Evolutionary conservation across 805 yeast genomes (phyloP).

Genomic region (Metschnikowia reukaufii): DNA sequence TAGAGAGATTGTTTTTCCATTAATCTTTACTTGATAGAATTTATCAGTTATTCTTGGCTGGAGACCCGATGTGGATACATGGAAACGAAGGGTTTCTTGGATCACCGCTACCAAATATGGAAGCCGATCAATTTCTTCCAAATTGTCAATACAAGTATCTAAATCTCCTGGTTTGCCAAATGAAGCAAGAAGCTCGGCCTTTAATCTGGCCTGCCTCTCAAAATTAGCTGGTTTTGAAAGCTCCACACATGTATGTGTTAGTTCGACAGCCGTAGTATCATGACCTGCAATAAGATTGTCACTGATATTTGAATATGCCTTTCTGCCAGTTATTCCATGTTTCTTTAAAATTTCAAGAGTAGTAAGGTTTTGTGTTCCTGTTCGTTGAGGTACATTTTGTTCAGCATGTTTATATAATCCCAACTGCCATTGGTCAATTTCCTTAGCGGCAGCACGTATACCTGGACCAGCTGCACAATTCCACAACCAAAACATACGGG

Average conservation of each 20-base stretch:
- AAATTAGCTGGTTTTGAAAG: constrained; percentile 50
- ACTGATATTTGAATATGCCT: constrained; percentile 41
- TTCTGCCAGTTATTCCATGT: constrained; percentile 29
- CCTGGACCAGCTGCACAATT: constrained; percentile 44
- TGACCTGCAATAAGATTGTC: constrained; percentile 80
- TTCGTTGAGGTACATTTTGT: constrained; percentile 23
- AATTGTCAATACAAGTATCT: constrained; percentile 24
- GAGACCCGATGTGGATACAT: constrained; percentile 72
- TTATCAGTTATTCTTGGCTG: constrained; percentile 56
- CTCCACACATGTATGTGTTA: constrained; percentile 59
- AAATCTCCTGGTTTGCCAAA: constrained; percentile 32
- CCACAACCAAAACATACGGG: constrained; percentile 55
- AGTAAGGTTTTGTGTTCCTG: constrained; percentile 22
- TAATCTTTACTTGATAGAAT: constrained; percentile 21
- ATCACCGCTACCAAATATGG: constrained; percentile 62
- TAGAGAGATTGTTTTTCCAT: constrained; percentile 22
- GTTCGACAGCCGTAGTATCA: constrained; percentile 49
- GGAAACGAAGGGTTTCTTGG: constrained; percentile 59
- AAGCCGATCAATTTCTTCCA: constrained; percentile 49
- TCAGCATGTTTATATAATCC: constrained; percentile 35
- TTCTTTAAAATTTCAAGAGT: constrained; percentile 36
- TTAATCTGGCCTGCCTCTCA: constrained; percentile 47
- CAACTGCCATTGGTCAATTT: constrained; percentile 49
- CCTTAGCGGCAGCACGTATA: constrained; percentile 36
- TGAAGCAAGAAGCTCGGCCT: constrained; percentile 42